Evolutionary conservation across 1,284 basidiomycete genomes (phyloP).

Genomic region (Xerocomus amazonicus): DNA sequence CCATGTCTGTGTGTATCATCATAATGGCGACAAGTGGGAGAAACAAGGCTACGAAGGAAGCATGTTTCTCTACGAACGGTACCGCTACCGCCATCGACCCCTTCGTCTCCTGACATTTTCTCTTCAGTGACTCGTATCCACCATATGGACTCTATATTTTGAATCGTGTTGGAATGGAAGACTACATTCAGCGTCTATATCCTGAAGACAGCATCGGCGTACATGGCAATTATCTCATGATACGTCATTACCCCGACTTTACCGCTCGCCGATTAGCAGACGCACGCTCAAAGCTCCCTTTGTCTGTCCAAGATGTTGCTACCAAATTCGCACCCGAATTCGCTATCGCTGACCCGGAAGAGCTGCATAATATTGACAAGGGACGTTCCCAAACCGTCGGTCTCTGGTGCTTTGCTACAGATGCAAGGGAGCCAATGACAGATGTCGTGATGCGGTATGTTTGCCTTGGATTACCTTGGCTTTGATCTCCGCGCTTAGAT

Average conservation of each 20-base stretch:
- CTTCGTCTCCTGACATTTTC: conserved; percentile 1
- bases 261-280: conserved; percentile 49
- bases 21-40: conserved; percentile 70
- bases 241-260: conserved; percentile 69
- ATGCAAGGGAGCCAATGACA: conserved; percentile 66
- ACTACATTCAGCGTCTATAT: conserved; percentile 73
- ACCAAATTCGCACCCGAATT: conserved; percentile 49
- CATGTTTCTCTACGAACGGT: conserved; percentile 88
- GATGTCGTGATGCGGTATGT: conserved; percentile 63
- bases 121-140: conserved; percentile 61
- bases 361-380: conserved; percentile 45
- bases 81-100: conserved; percentile 5
- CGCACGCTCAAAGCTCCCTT: conserved; percentile 29
- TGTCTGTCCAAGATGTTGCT: conserved; percentile 29
- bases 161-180: conserved; percentile 83
- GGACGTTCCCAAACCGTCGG: conserved; percentile 63
- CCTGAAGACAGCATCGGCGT: conserved; percentile 77
- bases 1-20: conserved; percentile 77
- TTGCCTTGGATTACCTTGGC: background rate
- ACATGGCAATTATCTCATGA: conserved; percentile 66
- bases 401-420: conserved; percentile 74
- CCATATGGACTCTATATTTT: conserved; percentile 85
- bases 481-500: conserved; percentile 1
- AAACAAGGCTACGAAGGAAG: conserved; percentile 85
- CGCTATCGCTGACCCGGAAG: conserved; percentile 37